Conservation (phyloP, 176 grass and related monocot genomes). For the Aechmea fasciata region DNA sequence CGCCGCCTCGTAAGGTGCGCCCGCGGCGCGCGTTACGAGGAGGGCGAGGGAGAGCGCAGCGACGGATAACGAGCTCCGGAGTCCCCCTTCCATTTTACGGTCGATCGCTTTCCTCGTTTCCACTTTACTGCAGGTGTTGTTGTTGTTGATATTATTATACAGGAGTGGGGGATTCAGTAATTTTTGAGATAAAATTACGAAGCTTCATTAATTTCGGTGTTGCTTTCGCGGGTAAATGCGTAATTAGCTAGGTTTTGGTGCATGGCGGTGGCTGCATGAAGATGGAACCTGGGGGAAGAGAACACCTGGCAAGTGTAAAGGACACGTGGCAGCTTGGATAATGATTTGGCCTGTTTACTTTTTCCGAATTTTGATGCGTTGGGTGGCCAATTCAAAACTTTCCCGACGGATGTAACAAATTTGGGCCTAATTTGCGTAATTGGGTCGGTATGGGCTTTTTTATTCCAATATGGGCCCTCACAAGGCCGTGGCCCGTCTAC, state of each 20-base stretch:
- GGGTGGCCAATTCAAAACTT: too few species aligned
- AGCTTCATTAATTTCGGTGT: not conserved
- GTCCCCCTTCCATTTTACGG: not conserved
- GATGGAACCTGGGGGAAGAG: not conserved
- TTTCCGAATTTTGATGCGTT: too few species aligned
- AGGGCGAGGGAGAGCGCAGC: not conserved
- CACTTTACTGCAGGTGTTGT: not conserved
- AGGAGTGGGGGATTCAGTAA: not conserved
- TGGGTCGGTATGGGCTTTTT: too few species aligned
- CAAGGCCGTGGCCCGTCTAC: too few species aligned
- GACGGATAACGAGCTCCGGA: not conserved
- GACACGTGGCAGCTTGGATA: not conserved
- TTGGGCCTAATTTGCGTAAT: too few species aligned
- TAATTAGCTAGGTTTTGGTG: not conserved
- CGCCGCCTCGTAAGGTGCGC: not conserved
- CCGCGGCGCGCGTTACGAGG: not conserved
- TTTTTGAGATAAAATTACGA: not conserved
- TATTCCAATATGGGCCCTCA: too few species aligned
- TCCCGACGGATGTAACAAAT: too few species aligned
- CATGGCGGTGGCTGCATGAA: not conserved
- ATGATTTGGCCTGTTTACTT: too few species aligned
- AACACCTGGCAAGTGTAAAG: not conserved
- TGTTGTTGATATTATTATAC: not conserved
- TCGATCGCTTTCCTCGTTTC: not conserved
- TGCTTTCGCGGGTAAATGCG: not conserved